Evolutionary conservation across 495 filamentous ascomycete genomes (phyloP).

Genomic region (Ascobolus immersus): DNA sequence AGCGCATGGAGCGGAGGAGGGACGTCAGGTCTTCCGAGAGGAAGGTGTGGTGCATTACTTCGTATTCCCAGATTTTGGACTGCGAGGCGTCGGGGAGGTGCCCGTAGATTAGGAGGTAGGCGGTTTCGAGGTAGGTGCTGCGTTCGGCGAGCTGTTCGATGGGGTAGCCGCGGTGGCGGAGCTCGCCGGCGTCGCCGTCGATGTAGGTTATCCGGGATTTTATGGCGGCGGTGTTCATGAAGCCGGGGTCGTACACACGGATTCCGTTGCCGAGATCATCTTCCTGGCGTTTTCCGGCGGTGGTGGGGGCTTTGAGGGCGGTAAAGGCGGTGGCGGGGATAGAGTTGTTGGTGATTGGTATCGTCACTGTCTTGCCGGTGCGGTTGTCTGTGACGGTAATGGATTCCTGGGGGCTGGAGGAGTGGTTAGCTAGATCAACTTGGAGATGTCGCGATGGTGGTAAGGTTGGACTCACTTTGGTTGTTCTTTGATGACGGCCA

Average conservation of each 20-base stretch:
- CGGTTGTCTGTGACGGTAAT: constrained; percentile 26
- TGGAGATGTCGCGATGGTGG: too few relatives aligned
- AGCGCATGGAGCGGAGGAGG: constrained; percentile 17
- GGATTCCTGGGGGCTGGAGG: constrained; percentile 8
- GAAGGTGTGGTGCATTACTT: constrained; percentile 18
- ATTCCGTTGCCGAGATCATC: constrained; percentile 19
- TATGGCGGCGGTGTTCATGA: constrained; percentile 28
- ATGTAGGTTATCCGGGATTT: constrained; percentile 28
- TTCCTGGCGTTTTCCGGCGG: constrained; percentile 7
- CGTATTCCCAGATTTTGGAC: constrained; percentile 16
- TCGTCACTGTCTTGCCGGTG: constrained; percentile 23
- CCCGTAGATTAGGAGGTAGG: constrained; percentile 25
- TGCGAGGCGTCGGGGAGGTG: constrained; percentile 19
- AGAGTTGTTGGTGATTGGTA: constrained; percentile 27
- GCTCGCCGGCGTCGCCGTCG: constrained; percentile 20
- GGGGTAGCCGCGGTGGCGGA: constrained; percentile 21
- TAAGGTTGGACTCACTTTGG: too few relatives aligned
- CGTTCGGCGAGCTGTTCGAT: constrained; percentile 22
- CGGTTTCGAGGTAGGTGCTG: constrained; percentile 20
- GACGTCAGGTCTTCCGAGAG: constrained; percentile 17
- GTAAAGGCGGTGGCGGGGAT: constrained; percentile 25
- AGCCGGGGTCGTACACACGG: constrained; percentile 27
- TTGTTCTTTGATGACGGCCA: too few relatives aligned
- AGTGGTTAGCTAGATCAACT: too few relatives aligned
- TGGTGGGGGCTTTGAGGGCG: constrained; percentile 19